Evolutionary conservation across 345 rosid genomes (phyloP), one percentile per base, ranked within the genome.

Genomic region (Physaria fendleri): DNA sequence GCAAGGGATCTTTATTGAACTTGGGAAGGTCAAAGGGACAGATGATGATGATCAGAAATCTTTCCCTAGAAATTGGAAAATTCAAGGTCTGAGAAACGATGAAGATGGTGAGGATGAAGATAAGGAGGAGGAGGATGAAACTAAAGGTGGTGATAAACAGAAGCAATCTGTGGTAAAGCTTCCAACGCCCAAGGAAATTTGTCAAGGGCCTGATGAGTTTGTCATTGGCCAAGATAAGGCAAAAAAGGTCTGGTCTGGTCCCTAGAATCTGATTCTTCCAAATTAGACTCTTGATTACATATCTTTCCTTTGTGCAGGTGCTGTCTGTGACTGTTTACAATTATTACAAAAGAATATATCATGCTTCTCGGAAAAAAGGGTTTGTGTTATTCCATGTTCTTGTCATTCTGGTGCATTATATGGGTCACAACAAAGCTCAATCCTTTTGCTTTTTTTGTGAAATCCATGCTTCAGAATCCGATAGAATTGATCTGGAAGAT

Each of bases 261-360:
- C 18, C 2, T 4, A 7, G 27, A 14, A 27, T 25, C 21, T 0
- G 48, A 23, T 2, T 63, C 12, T 5, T 49, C 8, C 14, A 4
- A 29, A 5, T 12, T 43, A 2, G 35, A 30, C 14, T 49, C 49
- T 38, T 28, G 43, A 27, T 29, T 20, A 60, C 45, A 32, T 17
- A 22, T 25, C 5, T 38, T 40, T 48, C 13, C 8, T 33, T 25
- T 28, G 5, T 73, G 22, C 80, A 92, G 99, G 97, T 93, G 39
- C 94, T 93, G 45, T 79, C 99, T 0, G 99, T 93, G 35, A 95
- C 95, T 12, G 95, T 93, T 64, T 89, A 89, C 77, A 93, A 93
- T 63, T 97, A 93, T 72, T 93, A 93, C 74, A 89, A 83, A 62
- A 72, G 99, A 74, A 79, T 93, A 58, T 73, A 79, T 62, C 85